phyloP scores from a whole-genome alignment of 2,329 filamentous ascomycete species.

The Microdochium bolleyi region DNA sequence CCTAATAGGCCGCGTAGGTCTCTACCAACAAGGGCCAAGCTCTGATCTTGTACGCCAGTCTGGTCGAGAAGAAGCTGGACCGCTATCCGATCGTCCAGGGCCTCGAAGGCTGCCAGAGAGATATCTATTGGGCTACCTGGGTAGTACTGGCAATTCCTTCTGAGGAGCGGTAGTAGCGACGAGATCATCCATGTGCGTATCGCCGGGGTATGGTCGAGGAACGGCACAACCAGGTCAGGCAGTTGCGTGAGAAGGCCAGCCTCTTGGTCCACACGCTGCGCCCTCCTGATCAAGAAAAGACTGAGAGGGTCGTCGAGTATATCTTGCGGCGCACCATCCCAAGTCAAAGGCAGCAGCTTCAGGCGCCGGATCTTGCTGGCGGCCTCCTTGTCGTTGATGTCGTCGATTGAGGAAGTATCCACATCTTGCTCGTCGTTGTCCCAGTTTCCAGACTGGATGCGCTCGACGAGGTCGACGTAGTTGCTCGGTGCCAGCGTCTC shows the following conservation, averaged over 20 bases:
- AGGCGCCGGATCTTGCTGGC: slow-evolving; percentile 57
- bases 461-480: slow-evolving; percentile 55
- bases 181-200: slow-evolving; percentile 64
- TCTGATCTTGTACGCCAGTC: slow-evolving; percentile 34
- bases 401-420: slow-evolving; percentile 47
- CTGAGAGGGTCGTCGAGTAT: slow-evolving; percentile 46
- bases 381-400: slow-evolving; percentile 55
- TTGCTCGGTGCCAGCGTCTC: slow-evolving; percentile 56
- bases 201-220: slow-evolving; percentile 51
- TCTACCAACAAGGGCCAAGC: slow-evolving; percentile 40
- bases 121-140: slow-evolving; percentile 36
- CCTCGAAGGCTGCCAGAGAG: slow-evolving; percentile 56
- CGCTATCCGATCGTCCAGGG: slow-evolving; percentile 48
- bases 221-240: slow-evolving; percentile 59
- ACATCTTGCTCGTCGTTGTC: slow-evolving; percentile 32
- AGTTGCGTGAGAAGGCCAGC: slow-evolving; percentile 65
- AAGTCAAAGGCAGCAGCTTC: slow-evolving; percentile 49
- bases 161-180: slow-evolving; percentile 58
- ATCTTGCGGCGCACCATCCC: slow-evolving; percentile 36
- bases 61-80: slow-evolving; percentile 54
- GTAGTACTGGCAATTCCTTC: slow-evolving; percentile 65
- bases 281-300: slow-evolving; percentile 59
- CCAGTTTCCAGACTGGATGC: slow-evolving; percentile 42
- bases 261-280: slow-evolving; percentile 61
- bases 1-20: slow-evolving; percentile 62